phyloP scores from a whole-genome alignment of 345 rosid genomes.

The Murraya koenigii region DNA sequence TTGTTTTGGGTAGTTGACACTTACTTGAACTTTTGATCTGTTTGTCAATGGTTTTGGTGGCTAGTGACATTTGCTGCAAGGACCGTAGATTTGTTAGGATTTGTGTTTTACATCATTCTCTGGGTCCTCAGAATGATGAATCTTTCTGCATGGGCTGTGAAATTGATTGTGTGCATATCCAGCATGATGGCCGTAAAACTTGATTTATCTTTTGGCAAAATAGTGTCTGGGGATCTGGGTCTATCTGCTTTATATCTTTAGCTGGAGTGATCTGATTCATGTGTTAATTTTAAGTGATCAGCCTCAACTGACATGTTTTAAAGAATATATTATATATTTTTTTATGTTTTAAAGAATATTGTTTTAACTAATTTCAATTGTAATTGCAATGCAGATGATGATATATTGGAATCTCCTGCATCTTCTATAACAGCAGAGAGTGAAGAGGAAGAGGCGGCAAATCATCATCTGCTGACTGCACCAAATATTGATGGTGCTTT shows the following conservation, averaged over 20 bases:
- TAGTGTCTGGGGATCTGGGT: background rate
- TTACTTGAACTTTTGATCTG: background rate
- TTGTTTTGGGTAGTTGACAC: background rate
- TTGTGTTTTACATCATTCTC: background rate
- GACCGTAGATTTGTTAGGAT: background rate
- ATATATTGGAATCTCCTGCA: conserved; percentile 50
- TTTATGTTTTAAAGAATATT: background rate
- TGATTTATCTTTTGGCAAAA: background rate
- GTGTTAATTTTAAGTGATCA: background rate
- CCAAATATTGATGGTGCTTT: conserved; percentile 64
- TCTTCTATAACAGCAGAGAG: conserved; percentile 55
- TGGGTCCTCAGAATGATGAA: background rate
- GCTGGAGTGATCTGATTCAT: background rate
- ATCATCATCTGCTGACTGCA: conserved; percentile 61
- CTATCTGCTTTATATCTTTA: background rate
- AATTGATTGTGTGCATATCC: background rate
- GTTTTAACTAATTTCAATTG: background rate
- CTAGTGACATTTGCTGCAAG: background rate
- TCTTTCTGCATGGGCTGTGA: background rate
- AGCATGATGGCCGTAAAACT: background rate
- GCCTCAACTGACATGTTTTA: background rate
- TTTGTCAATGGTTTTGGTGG: background rate
- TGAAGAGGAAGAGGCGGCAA: conserved; percentile 68
- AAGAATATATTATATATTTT: no score
- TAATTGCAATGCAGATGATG: conserved; percentile 40